Evolutionary conservation across 2,329 filamentous ascomycete species (phyloP), one percentile per base, ranked within the genome.

Genomic region (Dothistroma septosporum): DNA sequence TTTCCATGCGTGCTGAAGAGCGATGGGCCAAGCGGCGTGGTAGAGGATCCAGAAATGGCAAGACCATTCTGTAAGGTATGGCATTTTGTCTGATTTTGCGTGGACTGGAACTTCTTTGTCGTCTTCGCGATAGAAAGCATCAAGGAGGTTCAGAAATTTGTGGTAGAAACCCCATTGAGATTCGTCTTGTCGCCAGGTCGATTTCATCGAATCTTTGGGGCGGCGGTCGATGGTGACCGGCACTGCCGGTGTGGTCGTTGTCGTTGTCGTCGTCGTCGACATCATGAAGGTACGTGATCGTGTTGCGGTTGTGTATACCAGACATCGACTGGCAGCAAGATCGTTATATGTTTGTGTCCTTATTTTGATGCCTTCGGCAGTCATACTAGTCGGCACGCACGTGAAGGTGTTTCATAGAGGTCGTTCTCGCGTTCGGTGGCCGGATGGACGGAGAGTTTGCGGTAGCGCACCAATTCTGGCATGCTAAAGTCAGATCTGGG

Each of bases 41-140:
- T 70, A 61, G 6, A 79, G 44, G 1, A 79, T 73, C 74, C 75
- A 80, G 16, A 70, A 56, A 58, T 78, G 74, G 28, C 72, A 63
- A 8, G 41, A 69, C 66, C 66, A 72, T 35, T 77, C 69, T 0
- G 73, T 67, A 22, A 78, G 58, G 57, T 75, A 72, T 8, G 77
- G 77, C 10, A 79, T 64, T 41, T 76, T 76, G 14, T 79, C 77
- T 4, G 64, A 63, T 59, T 67, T 67, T 31, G 59, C 57, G 47
- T 62, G 60, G 24, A 62, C 49, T 10, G 65, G 65, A 12, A 59
- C 53, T 21, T 62, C 59, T 47, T 63, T 48, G 33, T 57, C 61
- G 9, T 55, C 46, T 10, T 53, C 32, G 41, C 61, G 52, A 50
- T 66, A 50, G 37, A 62, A 67, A 12, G 58, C 63, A 31, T 66